Evolutionary conservation across 345 rosid species (phyloP), one percentile per base, ranked within the genome.

Genomic region (Salix caprea): DNA sequence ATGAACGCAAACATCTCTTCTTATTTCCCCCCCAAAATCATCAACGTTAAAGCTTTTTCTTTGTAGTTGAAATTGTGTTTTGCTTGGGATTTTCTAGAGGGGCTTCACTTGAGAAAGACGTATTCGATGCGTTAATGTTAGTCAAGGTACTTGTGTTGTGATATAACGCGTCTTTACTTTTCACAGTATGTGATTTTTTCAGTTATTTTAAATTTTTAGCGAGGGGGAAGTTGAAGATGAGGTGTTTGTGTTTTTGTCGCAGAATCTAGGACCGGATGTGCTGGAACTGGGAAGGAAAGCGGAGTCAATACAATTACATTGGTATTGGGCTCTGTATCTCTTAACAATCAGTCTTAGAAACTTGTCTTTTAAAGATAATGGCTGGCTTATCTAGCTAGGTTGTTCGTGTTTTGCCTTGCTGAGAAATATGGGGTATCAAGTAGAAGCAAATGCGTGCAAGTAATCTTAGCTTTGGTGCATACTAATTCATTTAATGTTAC

Each of bases 251-350:
- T 67, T 72, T 78, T 70, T 77, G 87, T 78, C 79, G 62, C 94
- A 93, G 96, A 91, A 87, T 86, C 86, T 93, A 39, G 92, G 97
- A 14, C 76, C 91, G 0, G 97, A 93, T 74, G 89, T 93, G 79
- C 75, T 34, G 36, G 36, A 34, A 34, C 36, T 34, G 88, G 76
- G 96, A 93, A 85, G 98, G 98, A 76, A 93, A 84, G 81, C 89
- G 97, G 42, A 87, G 96, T 82, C 99, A 95, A 74, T 95, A 82
- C 71, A 95, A 80, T 81, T 91, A 82, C 75, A 86, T 93, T 12
- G 98, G 99, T 91, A 83, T 69, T 72, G 2, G 18, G 19, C 6
- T 48, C 81, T 71, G 39, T 48, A 26, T 40, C 37, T 40, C 54
- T 14, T n/a, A 14, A 34, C 6, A 34, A 34, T 34, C 36, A 34